Conservation (phyloP, 352 stramenopile genomes). For the Aphanomyces astaci region DNA sequence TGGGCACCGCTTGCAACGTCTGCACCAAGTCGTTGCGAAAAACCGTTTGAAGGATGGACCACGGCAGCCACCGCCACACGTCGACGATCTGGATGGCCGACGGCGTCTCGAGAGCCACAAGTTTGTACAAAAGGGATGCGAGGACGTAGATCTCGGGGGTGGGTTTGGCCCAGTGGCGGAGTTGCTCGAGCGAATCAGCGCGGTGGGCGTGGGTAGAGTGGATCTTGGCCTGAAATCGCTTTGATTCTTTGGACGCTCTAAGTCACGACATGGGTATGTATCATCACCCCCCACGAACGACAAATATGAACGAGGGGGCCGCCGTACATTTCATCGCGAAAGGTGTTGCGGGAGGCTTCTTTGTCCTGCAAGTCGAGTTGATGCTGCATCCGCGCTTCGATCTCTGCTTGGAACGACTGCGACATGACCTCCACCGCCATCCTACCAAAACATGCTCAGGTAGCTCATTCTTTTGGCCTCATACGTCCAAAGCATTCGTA, state of each 20-base stretch:
- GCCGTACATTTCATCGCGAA: slow-evolving; percentile 10
- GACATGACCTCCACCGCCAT: not conserved
- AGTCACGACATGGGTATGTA: not conserved
- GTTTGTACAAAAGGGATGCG: slow-evolving; percentile 18
- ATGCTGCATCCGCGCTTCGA: not conserved
- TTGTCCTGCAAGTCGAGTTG: not conserved
- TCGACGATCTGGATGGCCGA: slow-evolving; percentile 9
- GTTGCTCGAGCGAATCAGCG: slow-evolving; percentile 20
- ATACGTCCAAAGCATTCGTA: too few species aligned
- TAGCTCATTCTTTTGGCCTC: too few species aligned
- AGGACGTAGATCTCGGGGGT: slow-evolving; percentile 19
- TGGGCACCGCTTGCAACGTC: slow-evolving; percentile 10
- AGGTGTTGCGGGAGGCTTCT: not conserved
- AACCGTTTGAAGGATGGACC: slow-evolving; percentile 1
- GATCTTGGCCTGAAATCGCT: not conserved
- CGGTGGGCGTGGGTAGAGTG: slow-evolving; percentile 6
- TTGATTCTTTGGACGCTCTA: slow-evolving; percentile 5
- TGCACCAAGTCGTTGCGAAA: slow-evolving; percentile 19
- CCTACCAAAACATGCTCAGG: too few species aligned
- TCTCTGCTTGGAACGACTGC: not conserved
- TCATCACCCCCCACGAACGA: not conserved
- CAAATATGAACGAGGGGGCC: not conserved
- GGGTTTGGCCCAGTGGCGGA: slow-evolving; percentile 12
- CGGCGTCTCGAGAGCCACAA: slow-evolving; percentile 18
- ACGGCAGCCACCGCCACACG: slow-evolving; percentile 17